A percentile compares a stretch with the other conserved stretches of the same genome.
Conservation (phyloP, 169 alveolate species). For the Plasmodium fragile region DNA sequence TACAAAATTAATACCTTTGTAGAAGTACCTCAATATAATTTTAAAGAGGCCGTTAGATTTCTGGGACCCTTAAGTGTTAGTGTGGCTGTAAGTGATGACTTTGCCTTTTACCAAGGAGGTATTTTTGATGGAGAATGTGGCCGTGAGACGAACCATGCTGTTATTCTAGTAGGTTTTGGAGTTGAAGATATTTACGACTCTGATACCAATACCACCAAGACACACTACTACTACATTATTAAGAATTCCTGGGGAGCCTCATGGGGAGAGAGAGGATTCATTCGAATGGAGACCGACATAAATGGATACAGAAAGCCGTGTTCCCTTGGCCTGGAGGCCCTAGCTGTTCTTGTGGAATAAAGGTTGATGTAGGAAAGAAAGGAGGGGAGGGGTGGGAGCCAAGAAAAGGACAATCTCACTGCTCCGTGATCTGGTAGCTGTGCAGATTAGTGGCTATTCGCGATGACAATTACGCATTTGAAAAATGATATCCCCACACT, state of each 20-base stretch:
- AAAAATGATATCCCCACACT: background rate
- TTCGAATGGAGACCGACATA: conserved; percentile 80
- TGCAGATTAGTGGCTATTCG: background rate
- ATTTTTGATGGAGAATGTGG: conserved; percentile 82
- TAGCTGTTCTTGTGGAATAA: background rate
- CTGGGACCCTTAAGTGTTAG: conserved; percentile 91
- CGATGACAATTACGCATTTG: background rate
- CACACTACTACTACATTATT: conserved; percentile 85
- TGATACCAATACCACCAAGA: background rate
- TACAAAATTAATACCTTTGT: conserved; percentile 43
- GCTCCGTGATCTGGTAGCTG: background rate
- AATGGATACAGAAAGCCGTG: conserved; percentile 39
- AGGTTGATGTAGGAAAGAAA: no score
- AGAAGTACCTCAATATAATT: conserved; percentile 33
- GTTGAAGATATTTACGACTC: conserved; percentile 25
- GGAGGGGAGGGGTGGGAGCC: no score
- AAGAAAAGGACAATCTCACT: background rate
- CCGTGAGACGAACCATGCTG: conserved; percentile 86
- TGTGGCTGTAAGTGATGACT: conserved; percentile 90
- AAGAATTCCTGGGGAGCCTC: conserved; percentile 89
- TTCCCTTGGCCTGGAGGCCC: conserved; percentile 28
- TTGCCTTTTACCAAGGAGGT: conserved; percentile 88
- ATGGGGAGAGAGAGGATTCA: conserved; percentile 90
- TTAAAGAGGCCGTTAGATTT: conserved; percentile 76
- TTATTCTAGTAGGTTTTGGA: conserved; percentile 89